Percentiles rank a stretch among this genome's conserved stretches.
These are phyloP conservation scores for Balakata baccata DNA, from an alignment of 345 rosid species.

Conservation along the genomic window DNA sequence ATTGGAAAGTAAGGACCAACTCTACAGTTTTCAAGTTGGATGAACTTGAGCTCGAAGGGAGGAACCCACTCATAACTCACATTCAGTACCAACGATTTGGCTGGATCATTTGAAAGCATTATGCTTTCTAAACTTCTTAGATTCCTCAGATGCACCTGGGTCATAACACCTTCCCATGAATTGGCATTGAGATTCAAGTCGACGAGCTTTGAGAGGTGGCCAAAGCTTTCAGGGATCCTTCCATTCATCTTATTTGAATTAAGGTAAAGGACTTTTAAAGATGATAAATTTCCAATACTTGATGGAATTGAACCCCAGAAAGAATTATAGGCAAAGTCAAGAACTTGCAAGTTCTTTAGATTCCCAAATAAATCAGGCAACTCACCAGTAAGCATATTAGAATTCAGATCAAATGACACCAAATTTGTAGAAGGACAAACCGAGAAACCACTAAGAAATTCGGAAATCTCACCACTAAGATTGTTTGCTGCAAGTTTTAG, in stretches of 20 bases:
- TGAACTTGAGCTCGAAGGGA: conserved; percentile 10
- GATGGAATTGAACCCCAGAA: conserved; percentile 19
- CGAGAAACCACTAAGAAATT: conserved; percentile 34
- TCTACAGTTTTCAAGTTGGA: conserved; percentile 11
- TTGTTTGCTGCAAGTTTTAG: conserved; percentile 47
- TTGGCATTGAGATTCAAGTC: conserved; percentile 8
- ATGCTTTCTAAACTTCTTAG: conserved; percentile 18
- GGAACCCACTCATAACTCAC: conserved; percentile 15
- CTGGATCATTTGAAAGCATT: not conserved
- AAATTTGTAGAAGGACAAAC: conserved; percentile 28
- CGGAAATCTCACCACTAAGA: conserved; percentile 37
- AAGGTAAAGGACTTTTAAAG: conserved; percentile 11
- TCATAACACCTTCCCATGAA: conserved; percentile 23
- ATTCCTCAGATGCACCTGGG: conserved; percentile 18
- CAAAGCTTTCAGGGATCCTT: conserved; percentile 24
- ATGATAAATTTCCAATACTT: conserved; percentile 13
- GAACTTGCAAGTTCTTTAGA: conserved; percentile 13
- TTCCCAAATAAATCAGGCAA: conserved; percentile 11
- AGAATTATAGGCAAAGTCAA: conserved; percentile 10
- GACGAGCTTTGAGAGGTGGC: conserved; percentile 12
- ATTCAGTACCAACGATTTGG: conserved; percentile 1
- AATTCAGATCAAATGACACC: conserved; percentile 23
- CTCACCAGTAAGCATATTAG: conserved; percentile 8
- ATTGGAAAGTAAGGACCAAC: conserved; percentile 15
- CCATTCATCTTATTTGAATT: conserved; percentile 20